These are phyloP conservation scores for Papiliotrema fonsecae DNA, from an alignment of 1,284 basidiomycete genomes.

Conservation along the genomic window DNA sequence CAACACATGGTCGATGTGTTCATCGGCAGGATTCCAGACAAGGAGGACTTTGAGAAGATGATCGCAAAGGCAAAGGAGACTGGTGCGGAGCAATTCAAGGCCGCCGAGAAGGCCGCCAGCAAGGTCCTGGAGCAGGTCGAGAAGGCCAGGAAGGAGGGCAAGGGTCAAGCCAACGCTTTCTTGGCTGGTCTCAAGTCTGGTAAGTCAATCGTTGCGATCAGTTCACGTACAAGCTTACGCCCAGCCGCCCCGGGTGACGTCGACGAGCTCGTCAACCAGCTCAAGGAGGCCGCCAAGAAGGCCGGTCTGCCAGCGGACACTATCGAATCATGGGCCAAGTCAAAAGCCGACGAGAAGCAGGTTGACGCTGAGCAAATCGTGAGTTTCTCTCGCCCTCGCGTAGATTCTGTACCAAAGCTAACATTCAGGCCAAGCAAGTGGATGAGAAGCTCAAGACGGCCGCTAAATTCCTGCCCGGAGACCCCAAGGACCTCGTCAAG, in stretches of 20 bases:
- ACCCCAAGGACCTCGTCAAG: constrained; percentile 38
- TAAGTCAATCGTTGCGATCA: constrained; percentile 10
- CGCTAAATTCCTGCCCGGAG: constrained; percentile 33
- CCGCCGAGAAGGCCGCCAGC: constrained; percentile 34
- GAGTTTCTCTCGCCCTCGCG: constrained; percentile 4
- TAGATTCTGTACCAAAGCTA: background rate
- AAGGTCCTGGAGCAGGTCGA: constrained; percentile 41
- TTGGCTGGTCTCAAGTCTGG: constrained; percentile 39
- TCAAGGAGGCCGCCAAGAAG: constrained; percentile 41
- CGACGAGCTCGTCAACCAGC: constrained; percentile 39
- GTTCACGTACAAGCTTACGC: constrained; percentile 5
- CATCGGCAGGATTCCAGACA: constrained; percentile 36
- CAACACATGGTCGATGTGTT: constrained; percentile 38
- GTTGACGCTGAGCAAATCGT: constrained; percentile 34
- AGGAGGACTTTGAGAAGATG: constrained; percentile 34
- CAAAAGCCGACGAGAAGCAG: constrained; percentile 38
- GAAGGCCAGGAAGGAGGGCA: constrained; percentile 39
- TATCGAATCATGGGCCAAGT: constrained; percentile 35
- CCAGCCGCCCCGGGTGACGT: constrained; percentile 39
- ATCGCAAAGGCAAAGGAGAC: constrained; percentile 33
- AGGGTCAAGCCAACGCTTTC: constrained; percentile 34
- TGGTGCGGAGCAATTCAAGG: constrained; percentile 33
- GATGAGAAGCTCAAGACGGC: constrained; percentile 28
- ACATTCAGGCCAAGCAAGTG: constrained; percentile 29
- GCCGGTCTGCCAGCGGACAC: constrained; percentile 43